phyloP scores from a whole-genome alignment of 2,329 filamentous ascomycete species.

The Trichocomaceae sp. region DNA sequence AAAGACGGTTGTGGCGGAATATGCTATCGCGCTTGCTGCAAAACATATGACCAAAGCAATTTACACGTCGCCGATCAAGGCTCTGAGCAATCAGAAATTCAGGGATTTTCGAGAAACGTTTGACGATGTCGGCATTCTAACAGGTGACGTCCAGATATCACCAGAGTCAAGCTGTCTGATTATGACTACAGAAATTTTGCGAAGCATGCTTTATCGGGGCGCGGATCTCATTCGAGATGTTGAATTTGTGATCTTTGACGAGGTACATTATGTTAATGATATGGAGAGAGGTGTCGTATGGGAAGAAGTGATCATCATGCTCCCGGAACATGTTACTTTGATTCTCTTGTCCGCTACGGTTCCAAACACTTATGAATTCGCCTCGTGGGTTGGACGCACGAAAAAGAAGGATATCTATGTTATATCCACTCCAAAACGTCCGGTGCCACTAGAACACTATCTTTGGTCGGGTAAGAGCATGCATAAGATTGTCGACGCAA shows the following conservation, averaged over 20 bases:
- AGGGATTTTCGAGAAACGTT: slow-evolving; percentile 86
- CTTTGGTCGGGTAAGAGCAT: slow-evolving; percentile 91
- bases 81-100: slow-evolving; percentile 97
- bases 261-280: slow-evolving; percentile 98
- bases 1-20: slow-evolving; percentile 97
- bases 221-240: slow-evolving; percentile 95
- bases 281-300: slow-evolving; percentile 92
- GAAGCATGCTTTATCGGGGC: slow-evolving; percentile 96
- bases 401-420: slow-evolving; percentile 99
- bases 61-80: slow-evolving; percentile 98
- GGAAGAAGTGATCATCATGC: slow-evolving; percentile 99
- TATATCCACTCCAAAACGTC: slow-evolving; percentile 92
- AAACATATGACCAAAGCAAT: slow-evolving; percentile 99
- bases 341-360: slow-evolving; percentile 95
- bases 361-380: slow-evolving; percentile 95
- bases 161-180: slow-evolving; percentile 96
- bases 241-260: slow-evolving; percentile 97
- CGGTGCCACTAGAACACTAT: slow-evolving; percentile 91
- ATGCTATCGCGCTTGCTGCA: slow-evolving; percentile 91
- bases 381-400: slow-evolving; percentile 94
- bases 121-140: slow-evolving; percentile 93
- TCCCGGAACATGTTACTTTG: slow-evolving; percentile 91
- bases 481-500: slow-evolving; percentile 86
- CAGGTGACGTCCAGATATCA: slow-evolving; percentile 95
- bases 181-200: slow-evolving; percentile 97